Base-by-base conservation (phyloP, 2,329 filamentous ascomycete genomes). In the Cladophialophora chaetospira region DNA sequence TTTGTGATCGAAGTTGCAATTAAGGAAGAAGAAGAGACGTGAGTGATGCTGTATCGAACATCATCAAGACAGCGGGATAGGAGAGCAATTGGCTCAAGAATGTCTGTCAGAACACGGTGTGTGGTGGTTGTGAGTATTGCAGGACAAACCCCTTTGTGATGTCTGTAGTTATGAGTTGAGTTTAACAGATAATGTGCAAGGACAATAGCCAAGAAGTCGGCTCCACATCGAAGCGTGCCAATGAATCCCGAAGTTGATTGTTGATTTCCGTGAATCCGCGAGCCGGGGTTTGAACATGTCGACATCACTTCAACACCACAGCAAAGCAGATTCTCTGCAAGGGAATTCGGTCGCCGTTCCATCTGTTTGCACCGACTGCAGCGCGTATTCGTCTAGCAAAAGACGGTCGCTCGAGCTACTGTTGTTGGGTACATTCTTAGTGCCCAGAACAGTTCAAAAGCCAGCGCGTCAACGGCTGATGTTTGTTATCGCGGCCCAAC, bases 1-100 rank as follows among this genome's bases (percentile, higher is more conserved):
- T 58, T 54, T 17, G 31, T 35, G 26, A 33, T 58, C 36, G 38
- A 51, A 15, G 29, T 58, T 10, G 50, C 55, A 11, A 36, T 50
- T 38, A 58, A 58, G 38, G 45, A 48, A n/a, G 55, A 58, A 19
- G 50, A 53, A 3, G 31, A 33, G 9, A n/a, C n/a, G n/a, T n/a
- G n/a, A n/a, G n/a, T n/a, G n/a, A n/a, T n/a, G n/a, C n/a, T n/a
- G n/a, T n/a, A n/a, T n/a, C n/a, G n/a, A n/a, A n/a, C n/a, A n/a
- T n/a, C n/a, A n/a, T n/a, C n/a, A n/a, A n/a, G n/a, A n/a, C n/a
- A n/a, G n/a, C n/a, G n/a, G n/a, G n/a, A n/a, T n/a, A n/a, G n/a
- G n/a, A n/a, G n/a, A n/a, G n/a, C n/a, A n/a, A n/a, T n/a, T n/a
- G n/a, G n/a, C n/a, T n/a, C n/a, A n/a, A 43, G 4, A 19, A n/a